A percentile compares a stretch with the other conserved stretches of the same genome.
These are phyloP conservation scores for Carex kokanica DNA, from an alignment of 176 grass and related monocot genomes.

Conservation along the genomic window DNA sequence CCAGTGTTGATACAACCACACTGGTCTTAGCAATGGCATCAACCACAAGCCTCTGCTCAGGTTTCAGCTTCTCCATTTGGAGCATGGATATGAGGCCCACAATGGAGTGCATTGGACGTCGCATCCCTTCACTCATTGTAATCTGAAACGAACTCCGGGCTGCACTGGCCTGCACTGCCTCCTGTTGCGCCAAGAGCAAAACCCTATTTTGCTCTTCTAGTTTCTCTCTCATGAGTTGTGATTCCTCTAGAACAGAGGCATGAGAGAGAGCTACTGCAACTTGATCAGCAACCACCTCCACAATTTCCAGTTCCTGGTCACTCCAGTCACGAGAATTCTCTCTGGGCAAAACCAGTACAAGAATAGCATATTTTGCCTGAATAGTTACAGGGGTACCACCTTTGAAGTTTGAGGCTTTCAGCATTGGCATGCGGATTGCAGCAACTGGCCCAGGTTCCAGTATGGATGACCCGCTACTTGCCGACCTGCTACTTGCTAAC, in stretches of 20 bases:
- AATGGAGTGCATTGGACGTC: slow-evolving; percentile 79
- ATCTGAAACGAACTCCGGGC: slow-evolving; percentile 81
- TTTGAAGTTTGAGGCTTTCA: slow-evolving; percentile 67
- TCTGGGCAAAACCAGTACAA: slow-evolving; percentile 58
- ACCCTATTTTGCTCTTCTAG: slow-evolving; percentile 61
- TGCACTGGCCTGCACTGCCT: slow-evolving; percentile 62
- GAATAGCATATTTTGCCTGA: slow-evolving; percentile 59
- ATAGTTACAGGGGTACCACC: slow-evolving; percentile 60
- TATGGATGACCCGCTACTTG: slow-evolving; percentile 38
- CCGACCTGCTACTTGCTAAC: slow-evolving; percentile 39
- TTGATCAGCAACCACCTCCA: slow-evolving; percentile 81
- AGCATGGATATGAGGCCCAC: slow-evolving; percentile 85
- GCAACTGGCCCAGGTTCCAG: slow-evolving; percentile 48
- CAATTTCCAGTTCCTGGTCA: slow-evolving; percentile 60
- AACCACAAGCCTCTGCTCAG: slow-evolving; percentile 78
- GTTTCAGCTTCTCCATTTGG: slow-evolving; percentile 74
- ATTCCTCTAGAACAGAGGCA: slow-evolving; percentile 68
- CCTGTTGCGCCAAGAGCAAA: slow-evolving; percentile 57
- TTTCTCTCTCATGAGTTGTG: slow-evolving; percentile 56
- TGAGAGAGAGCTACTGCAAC: slow-evolving; percentile 80
- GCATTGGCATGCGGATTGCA: slow-evolving; percentile 78
- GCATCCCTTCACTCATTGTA: slow-evolving; percentile 78
- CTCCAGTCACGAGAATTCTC: slow-evolving; percentile 49
- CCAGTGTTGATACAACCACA: slow-evolving; percentile 70
- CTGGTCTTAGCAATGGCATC: slow-evolving; percentile 68